Conservation (phyloP, 805 yeast genomes). For the Candida stauntonica region DNA sequence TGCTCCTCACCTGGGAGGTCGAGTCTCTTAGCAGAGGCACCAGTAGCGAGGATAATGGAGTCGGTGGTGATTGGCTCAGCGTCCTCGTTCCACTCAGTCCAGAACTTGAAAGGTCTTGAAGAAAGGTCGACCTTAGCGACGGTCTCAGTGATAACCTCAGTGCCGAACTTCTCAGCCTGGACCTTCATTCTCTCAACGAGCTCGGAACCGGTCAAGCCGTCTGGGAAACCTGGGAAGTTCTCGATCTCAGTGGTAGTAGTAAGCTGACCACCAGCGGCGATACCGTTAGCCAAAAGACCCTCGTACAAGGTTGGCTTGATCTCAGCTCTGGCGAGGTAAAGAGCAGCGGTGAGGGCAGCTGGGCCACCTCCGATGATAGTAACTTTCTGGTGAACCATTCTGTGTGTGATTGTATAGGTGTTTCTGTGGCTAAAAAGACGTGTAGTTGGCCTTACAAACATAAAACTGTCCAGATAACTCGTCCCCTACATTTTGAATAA, state of each 20-base stretch:
- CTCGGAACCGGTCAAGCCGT: conserved; percentile 79
- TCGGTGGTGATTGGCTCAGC: conserved; percentile 88
- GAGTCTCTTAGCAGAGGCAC: conserved; percentile 97
- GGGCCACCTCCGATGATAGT: conserved; percentile 97
- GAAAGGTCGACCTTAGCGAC: conserved; percentile 88
- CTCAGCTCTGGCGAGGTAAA: conserved; percentile 95
- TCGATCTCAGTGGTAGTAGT: conserved; percentile 98
- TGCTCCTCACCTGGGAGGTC: conserved; percentile 92
- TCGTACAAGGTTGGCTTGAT: conserved; percentile 89
- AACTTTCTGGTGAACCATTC: conserved; percentile 80
- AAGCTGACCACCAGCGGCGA: conserved; percentile 98
- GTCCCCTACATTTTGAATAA: too few species aligned
- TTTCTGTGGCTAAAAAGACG: too few species aligned
- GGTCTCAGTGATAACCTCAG: conserved; percentile 93
- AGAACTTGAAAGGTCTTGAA: conserved; percentile 86
- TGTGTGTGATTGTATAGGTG: conserved; percentile 16
- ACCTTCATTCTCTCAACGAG: conserved; percentile 93
- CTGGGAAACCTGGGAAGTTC: conserved; percentile 98
- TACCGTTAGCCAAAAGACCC: conserved; percentile 93
- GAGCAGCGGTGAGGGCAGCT: conserved; percentile 99
- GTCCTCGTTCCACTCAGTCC: conserved; percentile 96
- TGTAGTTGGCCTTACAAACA: not conserved
- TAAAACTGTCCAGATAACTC: not conserved
- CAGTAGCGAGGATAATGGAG: conserved; percentile 90
- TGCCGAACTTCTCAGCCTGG: conserved; percentile 85